Conservation (phyloP, 1,284 basidiomycete species). For the Amylostereum areolatum region DNA sequence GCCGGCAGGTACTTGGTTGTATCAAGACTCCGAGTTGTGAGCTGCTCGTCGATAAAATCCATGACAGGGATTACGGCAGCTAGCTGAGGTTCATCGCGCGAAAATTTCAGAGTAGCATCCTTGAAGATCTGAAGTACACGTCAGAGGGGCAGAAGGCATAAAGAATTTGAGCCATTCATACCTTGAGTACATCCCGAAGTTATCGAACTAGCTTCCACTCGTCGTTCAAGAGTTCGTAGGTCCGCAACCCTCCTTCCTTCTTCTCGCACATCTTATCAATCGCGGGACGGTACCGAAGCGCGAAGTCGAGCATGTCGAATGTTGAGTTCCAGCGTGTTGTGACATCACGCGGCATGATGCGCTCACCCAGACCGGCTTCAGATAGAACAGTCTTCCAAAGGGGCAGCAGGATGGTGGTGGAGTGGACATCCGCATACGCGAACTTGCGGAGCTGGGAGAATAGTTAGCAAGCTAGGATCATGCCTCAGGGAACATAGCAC, state of each 20-base stretch:
- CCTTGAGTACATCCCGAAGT: too few species aligned
- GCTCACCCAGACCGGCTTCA: constrained; percentile 10
- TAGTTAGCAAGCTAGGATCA: background rate
- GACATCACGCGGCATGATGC: constrained; percentile 25
- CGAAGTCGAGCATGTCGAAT: constrained; percentile 24
- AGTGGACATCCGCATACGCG: constrained; percentile 23
- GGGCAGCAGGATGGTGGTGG: constrained; percentile 25
- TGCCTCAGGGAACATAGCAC: background rate
- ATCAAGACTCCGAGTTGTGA: constrained; percentile 8
- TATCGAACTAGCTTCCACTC: constrained; percentile 20
- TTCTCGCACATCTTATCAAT: constrained; percentile 13
- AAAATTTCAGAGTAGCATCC: constrained; percentile 21
- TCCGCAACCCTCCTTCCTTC: background rate
- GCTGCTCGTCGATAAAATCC: constrained; percentile 21
- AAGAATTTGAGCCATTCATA: constrained; percentile 19
- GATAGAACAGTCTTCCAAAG: constrained; percentile 18
- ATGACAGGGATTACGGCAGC: constrained; percentile 27
- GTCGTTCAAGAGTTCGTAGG: constrained; percentile 9
- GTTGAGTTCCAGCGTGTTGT: constrained; percentile 30
- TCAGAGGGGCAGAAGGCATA: background rate
- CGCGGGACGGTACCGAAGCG: constrained; percentile 15
- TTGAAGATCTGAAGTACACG: constrained; percentile 13
- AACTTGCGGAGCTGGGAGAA: constrained; percentile 20
- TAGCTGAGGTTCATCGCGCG: constrained; percentile 18
- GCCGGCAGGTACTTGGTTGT: constrained; percentile 1